A percentile compares a stretch with the other conserved stretches of the same genome.
Conservation (phyloP, 345 rosid genomes). For the Lagerstroemia speciosa region DNA sequence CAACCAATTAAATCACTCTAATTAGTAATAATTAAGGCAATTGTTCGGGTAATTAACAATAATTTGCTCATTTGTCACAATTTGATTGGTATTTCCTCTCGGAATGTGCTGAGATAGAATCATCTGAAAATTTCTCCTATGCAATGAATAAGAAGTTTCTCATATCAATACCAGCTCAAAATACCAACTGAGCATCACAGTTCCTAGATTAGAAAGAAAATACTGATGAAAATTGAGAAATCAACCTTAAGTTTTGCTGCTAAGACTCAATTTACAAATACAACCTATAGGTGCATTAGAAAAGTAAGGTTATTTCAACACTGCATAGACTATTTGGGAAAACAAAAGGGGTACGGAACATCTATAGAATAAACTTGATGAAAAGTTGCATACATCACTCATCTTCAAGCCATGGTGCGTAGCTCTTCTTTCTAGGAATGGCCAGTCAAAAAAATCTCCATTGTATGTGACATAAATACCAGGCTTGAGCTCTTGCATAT, state of each 20-base stretch:
- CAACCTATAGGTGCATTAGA: neutral
- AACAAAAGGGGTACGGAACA: neutral
- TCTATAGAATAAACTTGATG: neutral
- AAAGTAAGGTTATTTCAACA: neutral
- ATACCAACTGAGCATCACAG: neutral
- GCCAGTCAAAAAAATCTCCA: conserved; percentile 97
- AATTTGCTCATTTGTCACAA: no score
- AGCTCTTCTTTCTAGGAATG: conserved; percentile 90
- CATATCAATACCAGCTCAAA: neutral
- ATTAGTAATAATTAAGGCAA: no score
- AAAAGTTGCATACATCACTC: conserved; percentile 54
- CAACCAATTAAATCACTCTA: no score
- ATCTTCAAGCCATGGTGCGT: conserved; percentile 71
- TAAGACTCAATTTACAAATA: neutral
- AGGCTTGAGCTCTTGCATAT: conserved; percentile 92
- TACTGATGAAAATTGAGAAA: neutral
- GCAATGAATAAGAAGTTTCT: neutral
- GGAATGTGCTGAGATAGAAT: no score
- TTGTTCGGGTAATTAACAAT: no score
- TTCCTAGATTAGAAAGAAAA: conserved; percentile 7
- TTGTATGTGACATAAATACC: conserved; percentile 93
- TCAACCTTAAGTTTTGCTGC: neutral
- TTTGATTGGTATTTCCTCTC: no score
- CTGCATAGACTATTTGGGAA: neutral
- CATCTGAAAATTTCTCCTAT: no score